phyloP scores from a whole-genome alignment of 2,329 filamentous ascomycete species.

The Ambrosiella xylebori region DNA sequence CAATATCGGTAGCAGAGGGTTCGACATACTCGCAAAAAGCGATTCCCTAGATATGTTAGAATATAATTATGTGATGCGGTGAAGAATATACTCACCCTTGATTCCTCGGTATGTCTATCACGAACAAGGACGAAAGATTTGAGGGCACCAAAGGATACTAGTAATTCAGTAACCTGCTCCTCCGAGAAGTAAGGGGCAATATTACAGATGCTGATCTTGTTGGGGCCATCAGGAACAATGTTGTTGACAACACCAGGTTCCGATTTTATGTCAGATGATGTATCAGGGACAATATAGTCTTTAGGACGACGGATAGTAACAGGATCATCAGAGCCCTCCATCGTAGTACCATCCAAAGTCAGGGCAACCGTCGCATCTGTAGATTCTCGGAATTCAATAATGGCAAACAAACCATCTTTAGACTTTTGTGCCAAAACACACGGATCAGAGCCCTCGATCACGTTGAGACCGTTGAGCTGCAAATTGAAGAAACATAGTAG shows the following conservation, averaged over 20 bases:
- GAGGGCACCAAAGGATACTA: conserved; percentile 80
- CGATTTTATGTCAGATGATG: background rate
- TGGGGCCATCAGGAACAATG: conserved; percentile 74
- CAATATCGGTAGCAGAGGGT: conserved; percentile 56
- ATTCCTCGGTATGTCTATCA: conserved; percentile 70
- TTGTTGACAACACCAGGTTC: conserved; percentile 25
- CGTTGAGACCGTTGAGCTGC: conserved; percentile 90
- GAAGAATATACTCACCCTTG: conserved; percentile 46
- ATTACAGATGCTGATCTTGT: conserved; percentile 88
- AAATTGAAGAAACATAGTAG: conserved; percentile 83
- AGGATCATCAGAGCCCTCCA: conserved; percentile 44
- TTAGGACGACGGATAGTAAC: conserved; percentile 75
- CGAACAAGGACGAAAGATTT: conserved; percentile 86
- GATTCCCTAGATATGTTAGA: conserved; percentile 48
- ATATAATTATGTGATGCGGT: conserved; percentile 13
- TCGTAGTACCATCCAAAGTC: conserved; percentile 74
- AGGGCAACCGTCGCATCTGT: conserved; percentile 82
- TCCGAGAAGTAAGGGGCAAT: conserved; percentile 78
- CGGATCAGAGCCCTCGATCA: conserved; percentile 67
- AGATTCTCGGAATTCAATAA: conserved; percentile 78
- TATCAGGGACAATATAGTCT: conserved; percentile 83
- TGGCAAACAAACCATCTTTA: conserved; percentile 60
- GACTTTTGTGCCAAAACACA: conserved; percentile 73
- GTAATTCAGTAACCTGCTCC: conserved; percentile 77
- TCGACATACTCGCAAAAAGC: conserved; percentile 93